Evolutionary conservation across 495 filamentous ascomycete genomes (phyloP).

Genomic region (Opeltia flavorubescens): DNA sequence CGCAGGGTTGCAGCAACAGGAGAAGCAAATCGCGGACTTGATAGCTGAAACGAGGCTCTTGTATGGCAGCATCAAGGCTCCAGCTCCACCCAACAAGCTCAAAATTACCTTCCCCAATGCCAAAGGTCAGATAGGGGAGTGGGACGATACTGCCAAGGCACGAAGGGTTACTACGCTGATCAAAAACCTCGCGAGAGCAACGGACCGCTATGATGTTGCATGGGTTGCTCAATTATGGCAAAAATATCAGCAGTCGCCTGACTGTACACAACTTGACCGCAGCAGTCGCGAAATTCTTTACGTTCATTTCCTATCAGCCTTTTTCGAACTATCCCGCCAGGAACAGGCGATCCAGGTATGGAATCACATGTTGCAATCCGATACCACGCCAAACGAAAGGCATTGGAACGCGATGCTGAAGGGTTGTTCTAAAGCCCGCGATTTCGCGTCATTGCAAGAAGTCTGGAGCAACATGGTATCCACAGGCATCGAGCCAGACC

Average conservation of each 20-base stretch:
- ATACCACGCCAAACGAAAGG: constrained; percentile 34
- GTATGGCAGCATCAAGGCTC: too few species aligned
- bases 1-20: too few species aligned
- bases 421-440: constrained; percentile 35
- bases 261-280: neutral
- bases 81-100: too few species aligned
- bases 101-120: too few species aligned
- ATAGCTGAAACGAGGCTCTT: too few species aligned
- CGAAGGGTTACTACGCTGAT: neutral
- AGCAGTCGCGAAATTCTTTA: constrained; percentile 25
- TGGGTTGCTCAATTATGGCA: constrained; percentile 8
- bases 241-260: constrained; percentile 1
- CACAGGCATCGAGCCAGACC: constrained; percentile 40
- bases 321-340: constrained; percentile 32
- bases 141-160: neutral
- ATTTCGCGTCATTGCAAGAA: constrained; percentile 34
- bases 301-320: constrained; percentile 38
- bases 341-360: constrained; percentile 41
- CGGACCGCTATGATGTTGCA: neutral
- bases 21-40: too few species aligned
- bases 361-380: constrained; percentile 39
- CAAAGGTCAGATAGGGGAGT: neutral
- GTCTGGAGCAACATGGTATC: constrained; percentile 43
- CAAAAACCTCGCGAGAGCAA: neutral
- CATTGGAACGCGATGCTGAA: constrained; percentile 52